Evolutionary conservation across 169 alveolate genomes (phyloP).

Genomic region (Eimeria sp.): DNA sequence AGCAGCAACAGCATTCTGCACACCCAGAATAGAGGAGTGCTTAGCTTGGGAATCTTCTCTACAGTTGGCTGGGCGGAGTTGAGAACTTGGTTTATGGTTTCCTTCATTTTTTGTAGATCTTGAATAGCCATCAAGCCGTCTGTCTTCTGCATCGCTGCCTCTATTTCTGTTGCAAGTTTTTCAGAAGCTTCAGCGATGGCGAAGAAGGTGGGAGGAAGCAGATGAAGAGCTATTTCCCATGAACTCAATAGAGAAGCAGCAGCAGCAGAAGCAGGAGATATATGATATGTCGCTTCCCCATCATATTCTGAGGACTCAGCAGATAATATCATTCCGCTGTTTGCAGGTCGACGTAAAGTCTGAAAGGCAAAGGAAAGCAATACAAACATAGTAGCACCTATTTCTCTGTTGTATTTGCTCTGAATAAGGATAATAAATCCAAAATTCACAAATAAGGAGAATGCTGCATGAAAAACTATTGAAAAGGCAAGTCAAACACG

Average conservation of each 20-base stretch:
- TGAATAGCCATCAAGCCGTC: background rate
- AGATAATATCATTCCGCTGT: constrained; percentile 5
- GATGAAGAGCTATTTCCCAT: constrained; percentile 18
- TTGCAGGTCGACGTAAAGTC: background rate
- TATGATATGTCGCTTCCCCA: background rate
- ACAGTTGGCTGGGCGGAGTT: constrained; percentile 13
- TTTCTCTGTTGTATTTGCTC: no score
- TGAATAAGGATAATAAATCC: no score
- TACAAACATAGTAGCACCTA: background rate
- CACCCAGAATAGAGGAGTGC: constrained; percentile 56
- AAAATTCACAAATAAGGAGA: background rate
- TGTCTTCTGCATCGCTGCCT: background rate
- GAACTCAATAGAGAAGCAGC: constrained; percentile 42
- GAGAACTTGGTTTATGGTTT: background rate
- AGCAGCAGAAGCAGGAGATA: constrained; percentile 8
- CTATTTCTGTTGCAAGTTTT: constrained; percentile 20
- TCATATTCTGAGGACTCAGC: background rate
- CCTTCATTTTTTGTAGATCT: constrained; percentile 24
- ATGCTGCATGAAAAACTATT: background rate
- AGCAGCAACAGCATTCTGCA: background rate
- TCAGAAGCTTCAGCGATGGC: constrained; percentile 34
- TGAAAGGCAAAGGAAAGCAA: background rate
- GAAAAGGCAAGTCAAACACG: no score
- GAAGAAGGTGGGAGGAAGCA: constrained; percentile 28
- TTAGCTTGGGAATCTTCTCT: background rate